Evolutionary conservation across 2,329 filamentous ascomycete species (phyloP), one percentile per base, ranked within the genome.

Genomic region (Colletotrichum viniferum): DNA sequence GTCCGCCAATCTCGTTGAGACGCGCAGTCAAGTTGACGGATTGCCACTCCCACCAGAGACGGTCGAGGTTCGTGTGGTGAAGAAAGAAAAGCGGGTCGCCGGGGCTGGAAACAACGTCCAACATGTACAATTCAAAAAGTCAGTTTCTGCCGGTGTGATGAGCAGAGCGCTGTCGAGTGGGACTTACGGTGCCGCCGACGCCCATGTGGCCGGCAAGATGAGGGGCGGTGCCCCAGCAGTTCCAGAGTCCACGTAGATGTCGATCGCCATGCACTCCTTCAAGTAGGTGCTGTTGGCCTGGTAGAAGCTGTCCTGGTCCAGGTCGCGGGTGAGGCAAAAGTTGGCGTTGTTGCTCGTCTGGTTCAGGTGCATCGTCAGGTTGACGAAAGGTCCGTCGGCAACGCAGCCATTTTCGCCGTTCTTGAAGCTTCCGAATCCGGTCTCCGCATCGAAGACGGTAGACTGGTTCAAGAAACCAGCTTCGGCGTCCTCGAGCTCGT

Each of bases 31-130:
- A 77, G 32, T 80, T 73, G 13, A 36, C 56, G 24, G 60, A 58
- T 48, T 76, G 69, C 69, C 73, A 76, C 34, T 73, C 56, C 73
- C 73, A 76, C 69, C 69, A 76, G 13, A 76, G 56, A 58, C 64
- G 63, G 36, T 76, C 73, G 2, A 76, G 63, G 16, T 73, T 73
- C 9, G 73, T 73, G 63, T 76, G 73, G n/a, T 73, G 73, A 16
- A 76, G 64, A 21, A 73, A 76, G 43, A 76, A 76, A 4, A 76
- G 56, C 14, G 69, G 73, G 21, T 76, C 73, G 8, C 67, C 72
- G 3, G 72, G 72, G 24, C 60, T 71, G 28, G 61, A 34, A 10
- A 70, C 69, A 21, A 74, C 72, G 5, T 74, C 72, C 12, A 71
- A 36, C 72, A 74, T 74, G 68, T 69, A 16, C 3, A 6, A 48